phyloP scores from a whole-genome alignment of 805 yeast genomes.

The Suhomyces tanzawaensis region DNA sequence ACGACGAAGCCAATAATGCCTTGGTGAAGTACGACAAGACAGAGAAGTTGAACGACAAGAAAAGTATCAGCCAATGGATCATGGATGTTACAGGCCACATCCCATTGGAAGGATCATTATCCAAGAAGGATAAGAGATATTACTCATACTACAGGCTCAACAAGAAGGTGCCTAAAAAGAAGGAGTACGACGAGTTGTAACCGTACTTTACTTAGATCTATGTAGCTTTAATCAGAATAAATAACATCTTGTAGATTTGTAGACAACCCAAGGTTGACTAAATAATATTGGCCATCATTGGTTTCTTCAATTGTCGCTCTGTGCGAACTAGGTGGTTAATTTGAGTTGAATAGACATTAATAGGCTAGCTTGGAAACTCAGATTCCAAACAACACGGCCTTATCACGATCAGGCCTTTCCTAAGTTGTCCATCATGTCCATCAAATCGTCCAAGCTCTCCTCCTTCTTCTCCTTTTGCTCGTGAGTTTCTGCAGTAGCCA shows the following conservation, averaged over 20 bases:
- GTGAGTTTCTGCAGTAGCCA: slow-evolving; percentile 10
- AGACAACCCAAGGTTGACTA: too few species aligned
- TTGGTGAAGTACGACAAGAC: slow-evolving; percentile 22
- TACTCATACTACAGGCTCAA: slow-evolving; percentile 31
- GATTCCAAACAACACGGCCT: too few species aligned
- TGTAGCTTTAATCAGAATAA: too few species aligned
- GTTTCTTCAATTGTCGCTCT: too few species aligned
- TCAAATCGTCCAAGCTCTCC: slow-evolving; percentile 27
- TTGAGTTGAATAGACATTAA: too few species aligned
- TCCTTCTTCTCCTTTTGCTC: slow-evolving; percentile 12
- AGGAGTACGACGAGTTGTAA: slow-evolving; percentile 28
- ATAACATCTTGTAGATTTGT: too few species aligned
- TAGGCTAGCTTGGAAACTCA: too few species aligned
- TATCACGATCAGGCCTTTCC: slow-evolving; percentile 13
- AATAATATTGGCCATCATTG: too few species aligned
- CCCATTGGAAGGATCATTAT: slow-evolving; percentile 39
- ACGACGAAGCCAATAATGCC: slow-evolving; percentile 15
- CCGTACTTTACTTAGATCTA: too few species aligned
- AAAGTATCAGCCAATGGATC: slow-evolving; percentile 33
- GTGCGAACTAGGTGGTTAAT: too few species aligned
- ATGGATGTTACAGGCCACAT: slow-evolving; percentile 19
- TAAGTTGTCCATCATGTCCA: slow-evolving; percentile 38
- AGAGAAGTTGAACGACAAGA: slow-evolving; percentile 28
- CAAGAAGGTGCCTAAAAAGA: slow-evolving; percentile 15
- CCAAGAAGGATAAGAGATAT: slow-evolving; percentile 30